phyloP scores from a whole-genome alignment of 1,139 yeast species.

The Debaryomyces udenii region DNA sequence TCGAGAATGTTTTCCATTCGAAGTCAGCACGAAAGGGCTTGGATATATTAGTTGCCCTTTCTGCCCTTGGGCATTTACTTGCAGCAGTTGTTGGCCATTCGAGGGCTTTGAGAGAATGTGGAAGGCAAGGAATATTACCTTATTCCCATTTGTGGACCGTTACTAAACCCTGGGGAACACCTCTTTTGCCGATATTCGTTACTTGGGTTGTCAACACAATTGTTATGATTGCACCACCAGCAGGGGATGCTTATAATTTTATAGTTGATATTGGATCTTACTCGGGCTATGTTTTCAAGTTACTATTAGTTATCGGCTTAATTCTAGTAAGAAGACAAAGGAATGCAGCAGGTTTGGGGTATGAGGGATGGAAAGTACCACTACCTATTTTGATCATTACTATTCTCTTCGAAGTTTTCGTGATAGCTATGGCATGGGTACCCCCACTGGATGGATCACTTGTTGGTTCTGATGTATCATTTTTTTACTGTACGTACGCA shows the following conservation, averaged over 20 bases:
- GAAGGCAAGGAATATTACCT: constrained; percentile 51
- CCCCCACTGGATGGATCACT: constrained; percentile 37
- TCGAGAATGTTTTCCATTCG: constrained; percentile 36
- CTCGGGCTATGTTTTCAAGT: constrained; percentile 38
- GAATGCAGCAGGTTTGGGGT: constrained; percentile 37
- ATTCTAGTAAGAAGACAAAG: constrained; percentile 37
- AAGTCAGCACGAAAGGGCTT: constrained; percentile 35
- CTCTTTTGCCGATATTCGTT: constrained; percentile 39
- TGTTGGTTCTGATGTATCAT: constrained; percentile 40
- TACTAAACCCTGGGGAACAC: constrained; percentile 47
- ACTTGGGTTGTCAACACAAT: constrained; percentile 42
- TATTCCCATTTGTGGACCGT: constrained; percentile 42
- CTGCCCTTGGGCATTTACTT: constrained; percentile 46
- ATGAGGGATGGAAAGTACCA: constrained; percentile 34
- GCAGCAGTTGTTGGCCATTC: constrained; percentile 45
- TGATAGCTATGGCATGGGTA: constrained; percentile 42
- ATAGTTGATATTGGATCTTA: constrained; percentile 38
- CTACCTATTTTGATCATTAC: constrained; percentile 31
- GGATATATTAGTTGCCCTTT: constrained; percentile 41
- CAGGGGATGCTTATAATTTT: constrained; percentile 51
- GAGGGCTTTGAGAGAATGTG: constrained; percentile 47
- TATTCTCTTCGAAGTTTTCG: constrained; percentile 35
- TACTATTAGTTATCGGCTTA: constrained; percentile 38
- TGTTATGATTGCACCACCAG: constrained; percentile 45
- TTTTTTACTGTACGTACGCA: constrained; percentile 34